Percentiles rank a stretch among this genome's conserved stretches.
Conservation (phyloP, 257 asterid species). For the Linderniella brevidens region DNA sequence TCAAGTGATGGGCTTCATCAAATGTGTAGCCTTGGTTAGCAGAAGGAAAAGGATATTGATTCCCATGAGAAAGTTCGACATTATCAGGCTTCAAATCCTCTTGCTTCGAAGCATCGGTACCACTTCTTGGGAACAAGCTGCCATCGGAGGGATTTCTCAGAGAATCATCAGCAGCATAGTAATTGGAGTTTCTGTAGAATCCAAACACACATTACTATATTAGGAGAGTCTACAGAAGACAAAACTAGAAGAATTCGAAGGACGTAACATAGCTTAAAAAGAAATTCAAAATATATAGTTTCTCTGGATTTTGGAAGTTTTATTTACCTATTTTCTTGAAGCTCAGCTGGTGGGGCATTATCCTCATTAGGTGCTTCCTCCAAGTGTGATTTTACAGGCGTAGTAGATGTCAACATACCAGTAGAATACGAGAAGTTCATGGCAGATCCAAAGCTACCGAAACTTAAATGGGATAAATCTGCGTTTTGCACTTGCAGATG, state of each 20-base stretch:
- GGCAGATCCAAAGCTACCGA: constrained; percentile 81
- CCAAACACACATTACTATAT: background rate
- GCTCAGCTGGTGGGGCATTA: constrained; percentile 38
- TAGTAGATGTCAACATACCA: constrained; percentile 35
- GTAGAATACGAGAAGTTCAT: constrained; percentile 25
- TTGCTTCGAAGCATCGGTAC: constrained; percentile 33
- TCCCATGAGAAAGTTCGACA: constrained; percentile 46
- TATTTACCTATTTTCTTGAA: constrained; percentile 38
- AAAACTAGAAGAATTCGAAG: too few species aligned
- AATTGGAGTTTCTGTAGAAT: constrained; percentile 57
- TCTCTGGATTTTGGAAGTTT: background rate
- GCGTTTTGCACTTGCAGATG: constrained; percentile 72
- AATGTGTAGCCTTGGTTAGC: constrained; percentile 36
- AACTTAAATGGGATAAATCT: constrained; percentile 80
- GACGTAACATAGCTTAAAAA: background rate
- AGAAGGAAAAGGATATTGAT: constrained; percentile 52
- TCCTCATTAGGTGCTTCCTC: constrained; percentile 39
- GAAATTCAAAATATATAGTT: too few species aligned
- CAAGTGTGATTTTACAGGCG: constrained; percentile 34
- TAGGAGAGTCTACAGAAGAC: background rate
- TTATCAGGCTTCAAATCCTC: constrained; percentile 55
- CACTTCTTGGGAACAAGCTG: constrained; percentile 50
- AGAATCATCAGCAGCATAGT: constrained; percentile 48
- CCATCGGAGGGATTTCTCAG: constrained; percentile 51
- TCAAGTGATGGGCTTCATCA: constrained; percentile 30